Evolutionary conservation across 371 early-diverging fungal species (phyloP), one percentile per base, ranked within the genome.

Genomic region (Mucor indicus): DNA sequence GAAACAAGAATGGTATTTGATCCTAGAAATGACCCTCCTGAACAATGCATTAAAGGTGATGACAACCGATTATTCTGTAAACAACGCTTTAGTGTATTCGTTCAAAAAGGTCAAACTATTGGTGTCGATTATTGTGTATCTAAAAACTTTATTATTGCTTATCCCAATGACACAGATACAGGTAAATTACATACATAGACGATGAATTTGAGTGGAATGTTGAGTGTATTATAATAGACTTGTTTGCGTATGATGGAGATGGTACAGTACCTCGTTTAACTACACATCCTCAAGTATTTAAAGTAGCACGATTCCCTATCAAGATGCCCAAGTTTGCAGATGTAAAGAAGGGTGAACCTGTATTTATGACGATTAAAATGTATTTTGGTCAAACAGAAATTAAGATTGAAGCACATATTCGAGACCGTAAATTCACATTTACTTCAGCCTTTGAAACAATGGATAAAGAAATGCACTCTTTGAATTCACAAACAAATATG

Each of bases 1-100:
- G 82, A 81, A 43, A 79, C 82, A 9, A 73, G 80, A 19, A 81
- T 81, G 82, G 73, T 77, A 9, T 81, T 77, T 58, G 72, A 76
- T 23, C 75, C 76, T 11, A 72, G 78, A 6, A 48, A 62, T 16
- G 82, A 81, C 50, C 82, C 82, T 13, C 69, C 72, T 23, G 82
- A 81, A 44, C 76, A 81, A 40, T 77, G 76, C 38, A 77, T 79
- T 24, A 66, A 68, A 19, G 75, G 75, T 2, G 75, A 72, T 19
- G 72, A 69, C 32, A 64, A 66, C 24, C 58, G 75, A 2, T 35
- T 72, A 33, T 75, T 75, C 48, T 75, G 75, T 51, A 77, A 77
- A 44, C 80, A 81, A 33, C 66, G 82, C 8, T 81, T 79, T 51
- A 79, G 80, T 60, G 73, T 77, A 12, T 81, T 79, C 64, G 79